phyloP scores from a whole-genome alignment of 345 rosid genomes.

The Camelina sativa region DNA sequence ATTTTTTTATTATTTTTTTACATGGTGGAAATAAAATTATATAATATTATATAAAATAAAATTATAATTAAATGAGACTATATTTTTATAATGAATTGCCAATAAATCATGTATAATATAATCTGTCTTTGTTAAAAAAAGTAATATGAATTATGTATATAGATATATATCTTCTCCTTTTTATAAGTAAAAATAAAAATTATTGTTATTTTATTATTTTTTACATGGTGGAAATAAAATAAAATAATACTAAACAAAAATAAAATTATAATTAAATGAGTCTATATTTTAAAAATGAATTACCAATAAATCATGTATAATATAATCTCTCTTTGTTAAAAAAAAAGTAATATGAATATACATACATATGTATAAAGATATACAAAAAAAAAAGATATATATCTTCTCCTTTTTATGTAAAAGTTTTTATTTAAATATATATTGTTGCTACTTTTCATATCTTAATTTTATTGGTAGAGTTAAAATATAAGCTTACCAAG shows the following conservation, averaged over 20 bases:
- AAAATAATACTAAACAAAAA: too few species aligned
- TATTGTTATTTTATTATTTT: too few species aligned
- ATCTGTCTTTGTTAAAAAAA: not conserved
- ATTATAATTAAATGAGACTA: not conserved
- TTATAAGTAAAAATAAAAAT: not conserved
- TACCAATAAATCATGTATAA: not conserved
- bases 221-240: too few species aligned
- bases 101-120: not conserved
- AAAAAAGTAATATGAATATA: not conserved
- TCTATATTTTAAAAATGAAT: not conserved
- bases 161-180: not conserved
- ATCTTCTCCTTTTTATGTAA: not conserved
- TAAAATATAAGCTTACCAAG: slow-evolving; percentile 14
- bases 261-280: not conserved
- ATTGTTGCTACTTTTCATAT: not conserved
- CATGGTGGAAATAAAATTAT: not conserved
- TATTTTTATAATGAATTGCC: not conserved
- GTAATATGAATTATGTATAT: not conserved
- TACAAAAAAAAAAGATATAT: not conserved
- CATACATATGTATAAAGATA: not conserved
- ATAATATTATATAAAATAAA: not conserved
- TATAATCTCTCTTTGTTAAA: not conserved
- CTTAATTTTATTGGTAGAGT: not conserved
- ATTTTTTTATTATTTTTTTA: not conserved
- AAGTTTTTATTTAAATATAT: not conserved